phyloP scores from a whole-genome alignment of 2,329 filamentous ascomycete genomes.

The Neonectria ditissima region DNA sequence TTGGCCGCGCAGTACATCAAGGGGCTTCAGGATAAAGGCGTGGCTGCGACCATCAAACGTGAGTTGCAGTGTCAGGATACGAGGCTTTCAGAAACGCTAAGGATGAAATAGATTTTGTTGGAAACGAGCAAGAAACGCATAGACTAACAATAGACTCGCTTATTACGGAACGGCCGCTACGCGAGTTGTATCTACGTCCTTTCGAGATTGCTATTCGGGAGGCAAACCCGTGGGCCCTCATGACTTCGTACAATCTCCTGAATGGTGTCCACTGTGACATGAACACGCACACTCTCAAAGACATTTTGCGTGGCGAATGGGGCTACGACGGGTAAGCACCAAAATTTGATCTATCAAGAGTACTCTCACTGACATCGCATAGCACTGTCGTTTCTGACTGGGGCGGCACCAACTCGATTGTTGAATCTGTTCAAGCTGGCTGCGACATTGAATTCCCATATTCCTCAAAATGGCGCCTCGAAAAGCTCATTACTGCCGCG shows the following conservation, averaged over 20 bases:
- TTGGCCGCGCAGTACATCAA: conserved; percentile 78
- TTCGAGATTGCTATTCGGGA: conserved; percentile 80
- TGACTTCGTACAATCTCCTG: conserved; percentile 76
- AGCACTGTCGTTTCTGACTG: conserved; percentile 70
- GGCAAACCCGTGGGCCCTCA: conserved; percentile 76
- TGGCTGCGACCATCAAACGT: conserved; percentile 85
- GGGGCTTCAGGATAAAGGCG: conserved; percentile 77
- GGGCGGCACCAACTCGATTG: conserved; percentile 68
- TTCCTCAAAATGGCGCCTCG: conserved; percentile 66
- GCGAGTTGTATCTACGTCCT: conserved; percentile 79
- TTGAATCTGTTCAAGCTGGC: conserved; percentile 66
- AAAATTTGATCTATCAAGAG: neutral
- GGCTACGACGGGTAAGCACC: conserved; percentile 66
- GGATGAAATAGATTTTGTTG: conserved; percentile 66
- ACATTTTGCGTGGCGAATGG: conserved; percentile 72
- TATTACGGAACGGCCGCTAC: conserved; percentile 72
- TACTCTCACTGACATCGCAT: conserved; percentile 23
- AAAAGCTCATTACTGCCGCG: conserved; percentile 67
- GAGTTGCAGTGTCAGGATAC: conserved; percentile 31
- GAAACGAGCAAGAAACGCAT: conserved; percentile 78
- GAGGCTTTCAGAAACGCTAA: conserved; percentile 8
- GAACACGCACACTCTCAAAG: conserved; percentile 65
- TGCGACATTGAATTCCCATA: conserved; percentile 70
- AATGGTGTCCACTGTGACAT: conserved; percentile 70
- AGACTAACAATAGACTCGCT: conserved; percentile 68